Evolutionary conservation across 1,139 yeast genomes (phyloP).

Genomic region (Candida sojae): DNA sequence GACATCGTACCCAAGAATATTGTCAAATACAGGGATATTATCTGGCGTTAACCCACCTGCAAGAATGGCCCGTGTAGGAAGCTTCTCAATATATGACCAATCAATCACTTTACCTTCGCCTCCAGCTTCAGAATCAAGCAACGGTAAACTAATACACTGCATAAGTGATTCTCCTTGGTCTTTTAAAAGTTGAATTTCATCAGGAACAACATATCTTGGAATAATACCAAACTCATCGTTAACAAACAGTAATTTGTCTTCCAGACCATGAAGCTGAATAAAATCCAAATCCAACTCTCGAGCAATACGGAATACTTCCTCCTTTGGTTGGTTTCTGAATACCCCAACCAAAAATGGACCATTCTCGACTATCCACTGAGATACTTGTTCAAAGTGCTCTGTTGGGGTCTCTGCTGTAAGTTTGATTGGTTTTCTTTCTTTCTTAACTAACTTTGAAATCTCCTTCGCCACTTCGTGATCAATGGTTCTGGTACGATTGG

Average conservation of each 20-base stretch:
- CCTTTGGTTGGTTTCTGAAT: slow-evolving; percentile 76
- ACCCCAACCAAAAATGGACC: slow-evolving; percentile 89
- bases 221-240: slow-evolving; percentile 58
- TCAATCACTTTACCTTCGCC: slow-evolving; percentile 84
- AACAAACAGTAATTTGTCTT: slow-evolving; percentile 59
- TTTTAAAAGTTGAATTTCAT: slow-evolving; percentile 35
- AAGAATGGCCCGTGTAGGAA: slow-evolving; percentile 55
- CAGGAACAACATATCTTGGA: slow-evolving; percentile 67
- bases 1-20: slow-evolving; percentile 88
- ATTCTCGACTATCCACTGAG: slow-evolving; percentile 35
- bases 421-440: slow-evolving; percentile 15
- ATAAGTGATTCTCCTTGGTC: slow-evolving; percentile 19
- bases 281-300: slow-evolving; percentile 61
- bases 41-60: slow-evolving; percentile 90
- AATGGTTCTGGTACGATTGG: slow-evolving; percentile 74
- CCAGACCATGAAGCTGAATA: slow-evolving; percentile 89
- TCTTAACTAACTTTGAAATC: slow-evolving; percentile 45
- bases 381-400: slow-evolving; percentile 37
- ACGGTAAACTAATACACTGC: slow-evolving; percentile 49
- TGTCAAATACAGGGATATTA: slow-evolving; percentile 61
- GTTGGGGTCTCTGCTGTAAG: slow-evolving; percentile 11
- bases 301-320: slow-evolving; percentile 55
- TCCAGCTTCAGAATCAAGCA: slow-evolving; percentile 86
- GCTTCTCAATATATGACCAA: slow-evolving; percentile 50
- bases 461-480: slow-evolving; percentile 51